Evolutionary conservation across 1,284 basidiomycete species (phyloP).

Genomic region (Puccinia coronata): DNA sequence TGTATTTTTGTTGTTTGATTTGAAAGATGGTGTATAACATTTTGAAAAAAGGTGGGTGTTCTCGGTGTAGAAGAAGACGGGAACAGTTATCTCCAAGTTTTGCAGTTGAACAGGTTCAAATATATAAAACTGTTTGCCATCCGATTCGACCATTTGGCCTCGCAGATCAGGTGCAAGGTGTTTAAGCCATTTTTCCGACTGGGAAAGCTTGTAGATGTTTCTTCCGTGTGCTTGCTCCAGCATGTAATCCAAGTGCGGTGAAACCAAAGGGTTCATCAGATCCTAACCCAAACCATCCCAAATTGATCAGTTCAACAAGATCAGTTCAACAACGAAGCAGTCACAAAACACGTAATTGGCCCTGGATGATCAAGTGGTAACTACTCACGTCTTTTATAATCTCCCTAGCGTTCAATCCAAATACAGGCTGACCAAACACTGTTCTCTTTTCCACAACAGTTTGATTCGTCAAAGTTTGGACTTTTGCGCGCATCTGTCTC

Average conservation of each 20-base stretch:
- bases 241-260: background rate
- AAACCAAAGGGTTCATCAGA: background rate
- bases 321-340: background rate
- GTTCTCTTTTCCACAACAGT: background rate
- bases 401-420: background rate
- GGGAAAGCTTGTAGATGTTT: background rate
- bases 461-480: background rate
- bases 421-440: background rate
- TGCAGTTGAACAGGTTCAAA: conserved; percentile 1
- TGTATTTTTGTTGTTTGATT: background rate
- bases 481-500: background rate
- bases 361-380: too few relatives aligned
- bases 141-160: background rate
- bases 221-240: background rate
- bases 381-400: background rate
- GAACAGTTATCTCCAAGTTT: background rate
- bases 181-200: conserved; percentile 5
- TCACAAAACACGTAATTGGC: too few relatives aligned
- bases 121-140: background rate
- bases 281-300: background rate
- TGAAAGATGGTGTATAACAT: background rate
- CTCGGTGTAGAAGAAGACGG: conserved; percentile 14
- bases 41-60: background rate
- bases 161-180: background rate
- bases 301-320: background rate